Evolutionary conservation across 2,329 filamentous ascomycete species (phyloP), one percentile per base, ranked within the genome.

Genomic region (Trichoderma koningiopsis): DNA sequence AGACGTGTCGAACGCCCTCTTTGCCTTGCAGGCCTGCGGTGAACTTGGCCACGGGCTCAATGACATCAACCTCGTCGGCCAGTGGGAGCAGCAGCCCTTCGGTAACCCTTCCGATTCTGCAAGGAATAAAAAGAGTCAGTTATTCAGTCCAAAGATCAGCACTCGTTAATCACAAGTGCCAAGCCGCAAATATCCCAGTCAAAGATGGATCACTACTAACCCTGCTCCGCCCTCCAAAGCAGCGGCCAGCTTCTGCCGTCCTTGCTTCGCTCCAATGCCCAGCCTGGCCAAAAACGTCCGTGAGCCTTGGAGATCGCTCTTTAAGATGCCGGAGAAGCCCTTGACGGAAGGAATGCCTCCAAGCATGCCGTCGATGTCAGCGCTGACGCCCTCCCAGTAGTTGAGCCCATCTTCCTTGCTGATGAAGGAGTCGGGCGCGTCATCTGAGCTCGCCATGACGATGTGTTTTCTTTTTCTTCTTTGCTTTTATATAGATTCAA

Each of bases 41-140:
- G 79, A 97, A 97, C 77, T 94, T 93, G 74, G 85, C 83, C 24
- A 97, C 88, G 0, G 94, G 95, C 82, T 97, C 94, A 37, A 97
- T 88, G 27, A 96, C 85, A 77, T 97, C 94, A 7, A 97, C 90
- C 2, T 84, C 81, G 19, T 88, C 82, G n/a, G 91, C 89, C 1
- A 95, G 82, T 29, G 88, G 83, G 33, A 90, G 80, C n/a, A 97
- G 83, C 4, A 97, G 84, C 0, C 91, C 92, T 69, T 91, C 85
- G 0, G 93, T 97, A 70, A 97, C 87, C 53, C 95, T 85, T 0
- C 94, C 95, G 69, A 97, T 96, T 0, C 94, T 89, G 62, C 7
- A 47, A 14, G 22, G 24, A 29, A 58, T 4, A 11, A 19, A 11
- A 19, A 10, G 31, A 31, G 31, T 33, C 31, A 33, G 16, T 6